Evolutionary conservation across 805 yeast species (phyloP).

Genomic region (Teunomyces cretensis): DNA sequence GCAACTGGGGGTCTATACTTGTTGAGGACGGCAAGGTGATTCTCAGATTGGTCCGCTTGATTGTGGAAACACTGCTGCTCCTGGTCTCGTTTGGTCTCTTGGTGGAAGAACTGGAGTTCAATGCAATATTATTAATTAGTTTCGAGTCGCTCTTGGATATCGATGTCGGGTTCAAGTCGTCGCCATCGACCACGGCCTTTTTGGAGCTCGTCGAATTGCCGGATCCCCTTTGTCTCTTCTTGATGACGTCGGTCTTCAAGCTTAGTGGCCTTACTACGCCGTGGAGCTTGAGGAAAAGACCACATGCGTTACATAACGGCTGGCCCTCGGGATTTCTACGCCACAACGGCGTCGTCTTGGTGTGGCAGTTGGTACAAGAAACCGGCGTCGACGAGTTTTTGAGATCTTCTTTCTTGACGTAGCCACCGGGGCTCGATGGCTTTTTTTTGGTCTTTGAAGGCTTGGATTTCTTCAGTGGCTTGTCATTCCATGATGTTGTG

Average conservation of each 20-base stretch:
- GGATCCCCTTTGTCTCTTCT: conserved; percentile 74
- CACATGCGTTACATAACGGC: conserved; percentile 95
- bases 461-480: conserved; percentile 5
- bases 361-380: conserved; percentile 83
- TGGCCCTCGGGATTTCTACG: conserved; percentile 89
- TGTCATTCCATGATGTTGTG: conserved; percentile 3
- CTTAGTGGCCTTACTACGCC: conserved; percentile 95
- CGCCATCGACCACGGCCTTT: conserved; percentile 33
- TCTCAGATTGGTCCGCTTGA: conserved; percentile 3
- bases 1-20: neutral
- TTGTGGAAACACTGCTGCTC: conserved; percentile 10
- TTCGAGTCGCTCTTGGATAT: conserved; percentile 18
- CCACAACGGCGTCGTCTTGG: conserved; percentile 94
- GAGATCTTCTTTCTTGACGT: neutral
- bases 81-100: conserved; percentile 7
- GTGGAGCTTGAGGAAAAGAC: conserved; percentile 84
- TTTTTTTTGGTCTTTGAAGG: conserved; percentile 8
- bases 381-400: conserved; percentile 9
- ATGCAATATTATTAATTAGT: conserved; percentile 9
- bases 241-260: conserved; percentile 87
- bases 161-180: conserved; percentile 50
- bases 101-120: conserved; percentile 1
- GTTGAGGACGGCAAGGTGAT: neutral
- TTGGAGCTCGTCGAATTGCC: conserved; percentile 15
- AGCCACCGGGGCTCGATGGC: neutral